Base-by-base conservation (phyloP, 345 rosid genomes). In the Citrus mangshanensis region DNA sequence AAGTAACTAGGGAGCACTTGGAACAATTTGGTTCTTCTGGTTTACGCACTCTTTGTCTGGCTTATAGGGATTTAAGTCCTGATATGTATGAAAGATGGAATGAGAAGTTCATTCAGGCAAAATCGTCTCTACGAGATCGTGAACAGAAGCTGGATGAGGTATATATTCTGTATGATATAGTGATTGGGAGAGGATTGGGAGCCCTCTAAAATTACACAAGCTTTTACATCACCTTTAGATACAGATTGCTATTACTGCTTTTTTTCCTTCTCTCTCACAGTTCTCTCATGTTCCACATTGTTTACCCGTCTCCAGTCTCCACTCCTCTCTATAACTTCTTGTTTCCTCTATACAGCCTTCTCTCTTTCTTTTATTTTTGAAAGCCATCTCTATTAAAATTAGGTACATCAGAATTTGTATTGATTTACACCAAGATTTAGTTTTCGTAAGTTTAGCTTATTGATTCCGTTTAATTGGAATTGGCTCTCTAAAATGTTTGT, bases 111-210 rank as follows among this genome's bases (percentile, higher is more conserved):
- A 93, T 93, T 77, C 95, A 93, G 86, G 99, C 99, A 73, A 97
- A 97, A 84, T 94, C 99, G 72, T 89, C 98, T 80, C 89, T 94
- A 58, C 85, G 92, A 76, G 99, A 93, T 79, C 99, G 99, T 56
- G 99, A 97, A 83, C 95, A 90, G 87, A 97, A 94, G 87, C 87
- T 97, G 78, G 99, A 97, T 79, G 99, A 97, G 98, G 99, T 97
- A 85, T 58, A 27, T 64, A 32, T 77, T 34, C 49, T 73, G 55
- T 70, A 54, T 61, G 70, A 54, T 18, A 13, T 10, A 46, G 58
- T 54, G 58, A 18, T 54, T 21, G 56, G 22, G 22, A 51, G 56
- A 51, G 22, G 56, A 16, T 5, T 5, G 58, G 22, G 58, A 54
- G 22, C 58, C 7, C 7, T 0, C 7, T 54, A 54, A 54, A 18